A percentile compares a stretch with the other conserved stretches of the same genome.
phyloP scores from a whole-genome alignment of 768 basidiomycete species.

The Sarcomyxa edulis region DNA sequence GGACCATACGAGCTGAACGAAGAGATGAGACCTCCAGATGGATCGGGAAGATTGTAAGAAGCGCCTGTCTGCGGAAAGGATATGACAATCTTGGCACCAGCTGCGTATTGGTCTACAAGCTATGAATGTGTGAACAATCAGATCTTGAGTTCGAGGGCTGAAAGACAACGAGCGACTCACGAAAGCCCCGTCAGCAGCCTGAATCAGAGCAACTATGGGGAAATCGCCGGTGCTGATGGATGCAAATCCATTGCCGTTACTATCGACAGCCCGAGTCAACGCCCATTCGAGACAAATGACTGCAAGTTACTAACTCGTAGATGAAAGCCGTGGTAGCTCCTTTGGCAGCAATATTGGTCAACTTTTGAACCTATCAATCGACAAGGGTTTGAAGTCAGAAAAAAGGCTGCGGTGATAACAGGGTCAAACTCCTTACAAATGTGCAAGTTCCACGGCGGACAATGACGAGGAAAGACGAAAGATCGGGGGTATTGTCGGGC shows the following conservation, averaged over 20 bases:
- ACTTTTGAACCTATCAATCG: conserved; percentile 37
- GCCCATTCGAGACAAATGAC: background rate
- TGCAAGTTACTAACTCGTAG: conserved; percentile 40
- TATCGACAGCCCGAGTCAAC: conserved; percentile 13
- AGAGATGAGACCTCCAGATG: conserved; percentile 51
- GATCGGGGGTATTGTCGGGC: conserved; percentile 46
- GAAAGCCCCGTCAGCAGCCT: conserved; percentile 49
- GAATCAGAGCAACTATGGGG: conserved; percentile 45
- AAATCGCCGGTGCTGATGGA: conserved; percentile 40
- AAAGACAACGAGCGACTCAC: conserved; percentile 26
- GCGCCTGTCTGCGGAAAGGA: conserved; percentile 44
- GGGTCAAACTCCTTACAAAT: conserved; percentile 42
- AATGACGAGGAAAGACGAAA: conserved; percentile 47
- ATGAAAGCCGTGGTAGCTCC: conserved; percentile 44
- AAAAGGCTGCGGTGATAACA: background rate
- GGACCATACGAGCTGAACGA: conserved; percentile 54
- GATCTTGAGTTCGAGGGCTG: background rate
- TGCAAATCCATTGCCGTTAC: conserved; percentile 44
- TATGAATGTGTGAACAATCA: conserved; percentile 13
- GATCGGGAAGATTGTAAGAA: conserved; percentile 37
- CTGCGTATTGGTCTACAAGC: conserved; percentile 46
- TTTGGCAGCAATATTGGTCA: conserved; percentile 47
- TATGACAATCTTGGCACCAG: conserved; percentile 34
- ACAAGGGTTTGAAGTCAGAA: background rate
- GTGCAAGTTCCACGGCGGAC: conserved; percentile 57